Evolutionary conservation across 1,284 basidiomycete species (phyloP).

Genomic region (Austroboletus novae-zelandiae): DNA sequence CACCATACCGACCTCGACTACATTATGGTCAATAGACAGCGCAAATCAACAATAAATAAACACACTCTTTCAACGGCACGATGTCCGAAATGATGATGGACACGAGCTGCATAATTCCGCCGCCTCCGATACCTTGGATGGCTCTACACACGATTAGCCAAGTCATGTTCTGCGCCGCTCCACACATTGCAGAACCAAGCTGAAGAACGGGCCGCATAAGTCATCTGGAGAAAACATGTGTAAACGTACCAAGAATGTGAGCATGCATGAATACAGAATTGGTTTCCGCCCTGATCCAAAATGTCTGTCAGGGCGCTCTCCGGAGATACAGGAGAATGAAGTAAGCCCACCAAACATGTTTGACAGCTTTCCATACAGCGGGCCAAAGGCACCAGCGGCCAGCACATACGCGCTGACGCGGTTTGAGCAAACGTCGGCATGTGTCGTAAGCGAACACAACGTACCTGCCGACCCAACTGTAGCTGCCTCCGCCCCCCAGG

Average conservation of each 20-base stretch:
- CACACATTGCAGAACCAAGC: conserved; percentile 80
- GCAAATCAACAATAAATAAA: conserved; percentile 3
- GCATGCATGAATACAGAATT: conserved; percentile 65
- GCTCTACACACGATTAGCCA: conserved; percentile 75
- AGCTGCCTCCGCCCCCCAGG: conserved; percentile 65
- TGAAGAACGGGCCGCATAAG: conserved; percentile 24
- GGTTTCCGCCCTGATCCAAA: conserved; percentile 63
- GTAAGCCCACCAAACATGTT: conserved; percentile 48
- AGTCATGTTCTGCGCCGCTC: conserved; percentile 75
- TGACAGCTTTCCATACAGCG: conserved; percentile 76
- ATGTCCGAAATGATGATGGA: conserved; percentile 82
- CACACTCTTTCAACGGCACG: conserved; percentile 70
- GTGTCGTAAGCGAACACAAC: conserved; percentile 11
- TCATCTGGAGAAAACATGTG: neutral
- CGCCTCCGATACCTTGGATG: conserved; percentile 82
- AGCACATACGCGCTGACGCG: conserved; percentile 66
- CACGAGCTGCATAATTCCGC: conserved; percentile 66
- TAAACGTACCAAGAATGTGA: conserved; percentile 61
- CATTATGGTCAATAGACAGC: conserved; percentile 1
- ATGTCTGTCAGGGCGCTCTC: neutral
- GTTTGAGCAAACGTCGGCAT: neutral
- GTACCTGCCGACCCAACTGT: conserved; percentile 77
- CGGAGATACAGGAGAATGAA: neutral
- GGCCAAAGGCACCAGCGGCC: conserved; percentile 61
- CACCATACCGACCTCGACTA: conserved; percentile 51